Evolutionary conservation across 1,139 yeast genomes (phyloP).

Genomic region (Sugiyamaella novakii): DNA sequence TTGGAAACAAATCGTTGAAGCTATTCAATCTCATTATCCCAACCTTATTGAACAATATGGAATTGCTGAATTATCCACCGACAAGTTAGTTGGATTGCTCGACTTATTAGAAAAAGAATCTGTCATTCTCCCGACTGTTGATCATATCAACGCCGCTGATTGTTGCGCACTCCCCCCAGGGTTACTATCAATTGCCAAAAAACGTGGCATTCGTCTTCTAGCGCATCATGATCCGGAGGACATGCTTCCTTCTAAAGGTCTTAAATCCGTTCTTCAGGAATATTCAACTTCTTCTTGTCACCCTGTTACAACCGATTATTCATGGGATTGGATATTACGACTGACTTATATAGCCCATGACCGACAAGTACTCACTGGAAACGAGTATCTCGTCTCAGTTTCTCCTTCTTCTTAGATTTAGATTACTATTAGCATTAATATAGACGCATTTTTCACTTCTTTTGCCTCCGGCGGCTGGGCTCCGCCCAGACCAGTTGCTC

Average conservation of each 20-base stretch:
- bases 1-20: conserved; percentile 31
- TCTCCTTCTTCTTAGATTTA: conserved; percentile 3
- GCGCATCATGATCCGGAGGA: conserved; percentile 41
- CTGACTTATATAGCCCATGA: conserved; percentile 35
- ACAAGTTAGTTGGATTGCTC: conserved; percentile 29
- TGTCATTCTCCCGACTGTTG: conserved; percentile 30
- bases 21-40: conserved; percentile 12
- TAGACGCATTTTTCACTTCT: not conserved
- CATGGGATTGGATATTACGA: conserved; percentile 38
- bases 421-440: conserved; percentile 1
- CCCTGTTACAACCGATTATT: conserved; percentile 5
- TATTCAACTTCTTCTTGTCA: not conserved
- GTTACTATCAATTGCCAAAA: conserved; percentile 33
- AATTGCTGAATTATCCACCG: conserved; percentile 37
- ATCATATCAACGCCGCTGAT: conserved; percentile 40
- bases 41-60: conserved; percentile 32
- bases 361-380: conserved; percentile 37
- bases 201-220: conserved; percentile 34
- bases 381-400: conserved; percentile 32
- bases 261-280: conserved; percentile 12
- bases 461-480: conserved; percentile 15
- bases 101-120: conserved; percentile 20
- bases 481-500: conserved; percentile 13
- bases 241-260: conserved; percentile 29
- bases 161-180: conserved; percentile 42